These are phyloP conservation scores for Sclerotinia trifoliorum DNA, from an alignment of 2,329 filamentous ascomycete species.

Conservation along the genomic window DNA sequence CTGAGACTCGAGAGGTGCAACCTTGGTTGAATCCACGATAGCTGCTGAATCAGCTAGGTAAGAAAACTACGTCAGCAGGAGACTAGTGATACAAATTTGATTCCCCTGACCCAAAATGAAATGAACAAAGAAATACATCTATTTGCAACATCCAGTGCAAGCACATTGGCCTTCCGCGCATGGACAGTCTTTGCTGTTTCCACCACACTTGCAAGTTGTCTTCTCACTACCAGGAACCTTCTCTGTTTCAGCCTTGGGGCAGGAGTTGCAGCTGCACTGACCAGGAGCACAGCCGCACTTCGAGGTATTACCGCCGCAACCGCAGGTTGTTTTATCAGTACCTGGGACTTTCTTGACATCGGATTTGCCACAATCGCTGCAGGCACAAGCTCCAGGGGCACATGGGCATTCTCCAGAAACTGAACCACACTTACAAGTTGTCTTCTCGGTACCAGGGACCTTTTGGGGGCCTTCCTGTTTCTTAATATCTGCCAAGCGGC, in stretches of 20 bases:
- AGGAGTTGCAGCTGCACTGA: slow-evolving; percentile 43
- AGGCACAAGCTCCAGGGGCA: slow-evolving; percentile 48
- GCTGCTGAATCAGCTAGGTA: slow-evolving; percentile 29
- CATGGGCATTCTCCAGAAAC: slow-evolving; percentile 46
- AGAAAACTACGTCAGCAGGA: slow-evolving; percentile 32
- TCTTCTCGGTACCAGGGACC: slow-evolving; percentile 43
- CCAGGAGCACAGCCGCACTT: slow-evolving; percentile 43
- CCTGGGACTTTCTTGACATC: slow-evolving; percentile 42
- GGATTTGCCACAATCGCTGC: slow-evolving; percentile 48
- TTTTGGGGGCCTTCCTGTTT: slow-evolving; percentile 53
- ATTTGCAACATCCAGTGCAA: slow-evolving; percentile 38
- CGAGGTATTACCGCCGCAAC: slow-evolving; percentile 42
- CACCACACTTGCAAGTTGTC: slow-evolving; percentile 43
- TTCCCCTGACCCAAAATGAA: slow-evolving; percentile 20
- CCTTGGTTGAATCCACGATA: slow-evolving; percentile 34
- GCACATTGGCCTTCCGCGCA: slow-evolving; percentile 37
- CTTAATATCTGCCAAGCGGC: slow-evolving; percentile 86
- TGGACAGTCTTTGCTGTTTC: slow-evolving; percentile 39
- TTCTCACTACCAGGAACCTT: slow-evolving; percentile 40
- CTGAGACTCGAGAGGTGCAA: slow-evolving; percentile 35
- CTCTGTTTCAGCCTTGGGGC: slow-evolving; percentile 43
- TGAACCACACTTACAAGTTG: slow-evolving; percentile 48
- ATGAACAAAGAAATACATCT: slow-evolving; percentile 20
- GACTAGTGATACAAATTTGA: slow-evolving; percentile 28
- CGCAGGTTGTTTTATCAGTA: slow-evolving; percentile 44